Evolutionary conservation across 164 flowering plant species (phyloP).

Genomic region (Berberis vulgaris): DNA sequence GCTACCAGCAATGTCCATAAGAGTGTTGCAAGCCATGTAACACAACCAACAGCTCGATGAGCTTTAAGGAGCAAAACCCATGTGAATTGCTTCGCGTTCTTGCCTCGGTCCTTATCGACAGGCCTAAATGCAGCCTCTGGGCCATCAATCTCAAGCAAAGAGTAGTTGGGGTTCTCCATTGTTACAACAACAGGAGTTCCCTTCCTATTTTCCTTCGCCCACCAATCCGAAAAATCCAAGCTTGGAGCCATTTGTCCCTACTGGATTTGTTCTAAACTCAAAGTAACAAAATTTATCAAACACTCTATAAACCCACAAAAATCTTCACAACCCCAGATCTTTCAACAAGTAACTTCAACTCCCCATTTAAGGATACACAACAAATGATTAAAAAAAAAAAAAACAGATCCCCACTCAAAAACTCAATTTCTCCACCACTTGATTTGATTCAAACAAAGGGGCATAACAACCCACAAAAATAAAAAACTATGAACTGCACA

Average conservation of each 20-base stretch:
- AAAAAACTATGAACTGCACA: slow-evolving; percentile 1
- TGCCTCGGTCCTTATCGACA: slow-evolving; percentile 60
- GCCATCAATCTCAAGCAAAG: slow-evolving; percentile 59
- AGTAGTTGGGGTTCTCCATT: neutral
- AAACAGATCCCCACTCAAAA: slow-evolving; percentile 9
- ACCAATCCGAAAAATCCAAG: slow-evolving; percentile 40
- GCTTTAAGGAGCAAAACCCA: slow-evolving; percentile 82
- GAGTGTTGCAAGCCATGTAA: slow-evolving; percentile 50
- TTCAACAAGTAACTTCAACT: neutral
- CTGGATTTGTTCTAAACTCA: neutral
- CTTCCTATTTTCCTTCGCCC: neutral
- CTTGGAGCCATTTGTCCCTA: neutral
- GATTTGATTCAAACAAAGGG: neutral
- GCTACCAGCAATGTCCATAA: slow-evolving; percentile 63
- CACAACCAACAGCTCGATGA: slow-evolving; percentile 62
- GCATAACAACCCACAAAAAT: neutral
- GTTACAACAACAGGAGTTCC: neutral
- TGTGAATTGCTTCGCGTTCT: slow-evolving; percentile 71
- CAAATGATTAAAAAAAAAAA: slow-evolving; percentile 7
- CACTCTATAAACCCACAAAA: too few species aligned
- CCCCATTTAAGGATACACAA: slow-evolving; percentile 19
- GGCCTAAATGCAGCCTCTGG: slow-evolving; percentile 56
- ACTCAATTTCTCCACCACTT: slow-evolving; percentile 10
- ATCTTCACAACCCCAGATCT: neutral
- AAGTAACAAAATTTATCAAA: neutral